Conservation (phyloP, 164 flowering plant genomes). For the Saururus chinensis region DNA sequence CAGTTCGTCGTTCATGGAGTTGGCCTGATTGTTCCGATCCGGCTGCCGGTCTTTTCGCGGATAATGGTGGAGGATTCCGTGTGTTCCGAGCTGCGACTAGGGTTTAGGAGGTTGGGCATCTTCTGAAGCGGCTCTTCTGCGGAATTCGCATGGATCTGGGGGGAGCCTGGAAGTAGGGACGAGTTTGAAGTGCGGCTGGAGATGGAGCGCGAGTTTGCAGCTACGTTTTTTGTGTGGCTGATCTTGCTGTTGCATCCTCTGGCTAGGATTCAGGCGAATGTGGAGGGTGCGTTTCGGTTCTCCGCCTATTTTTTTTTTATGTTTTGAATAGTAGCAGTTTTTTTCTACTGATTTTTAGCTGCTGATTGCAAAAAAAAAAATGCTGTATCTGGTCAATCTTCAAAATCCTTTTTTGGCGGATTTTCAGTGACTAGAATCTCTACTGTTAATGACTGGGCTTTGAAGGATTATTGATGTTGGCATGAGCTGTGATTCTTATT, state of each 20-base stretch:
- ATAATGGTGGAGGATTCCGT: constrained; percentile 15
- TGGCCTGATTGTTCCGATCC: constrained; percentile 6
- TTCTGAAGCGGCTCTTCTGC: constrained; percentile 2
- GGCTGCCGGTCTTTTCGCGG: background rate
- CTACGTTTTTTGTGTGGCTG: constrained; percentile 16
- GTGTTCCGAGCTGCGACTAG: too few relatives aligned
- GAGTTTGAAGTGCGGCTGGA: constrained; percentile 1
- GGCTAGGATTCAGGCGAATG: constrained; percentile 17
- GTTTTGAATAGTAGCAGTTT: background rate
- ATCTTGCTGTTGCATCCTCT: constrained; percentile 20
- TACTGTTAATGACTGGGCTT: too few relatives aligned
- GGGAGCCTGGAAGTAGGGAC: constrained; percentile 4
- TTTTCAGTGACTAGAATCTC: too few relatives aligned
- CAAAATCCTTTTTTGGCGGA: too few relatives aligned
- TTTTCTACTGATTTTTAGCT: background rate
- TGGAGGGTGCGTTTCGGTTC: constrained; percentile 16
- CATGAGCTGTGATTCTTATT: too few relatives aligned
- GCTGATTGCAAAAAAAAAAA: background rate
- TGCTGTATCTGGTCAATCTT: too few relatives aligned
- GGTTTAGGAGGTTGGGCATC: constrained; percentile 11
- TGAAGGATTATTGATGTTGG: too few relatives aligned
- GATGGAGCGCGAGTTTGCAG: constrained; percentile 13
- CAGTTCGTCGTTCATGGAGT: constrained; percentile 1
- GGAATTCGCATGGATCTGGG: constrained; percentile 6
- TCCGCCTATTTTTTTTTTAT: background rate